Percentiles rank a stretch among this genome's conserved stretches.
Conservation (phyloP, 2,329 filamentous ascomycete genomes). For the Botrytis hyacinthi region DNA sequence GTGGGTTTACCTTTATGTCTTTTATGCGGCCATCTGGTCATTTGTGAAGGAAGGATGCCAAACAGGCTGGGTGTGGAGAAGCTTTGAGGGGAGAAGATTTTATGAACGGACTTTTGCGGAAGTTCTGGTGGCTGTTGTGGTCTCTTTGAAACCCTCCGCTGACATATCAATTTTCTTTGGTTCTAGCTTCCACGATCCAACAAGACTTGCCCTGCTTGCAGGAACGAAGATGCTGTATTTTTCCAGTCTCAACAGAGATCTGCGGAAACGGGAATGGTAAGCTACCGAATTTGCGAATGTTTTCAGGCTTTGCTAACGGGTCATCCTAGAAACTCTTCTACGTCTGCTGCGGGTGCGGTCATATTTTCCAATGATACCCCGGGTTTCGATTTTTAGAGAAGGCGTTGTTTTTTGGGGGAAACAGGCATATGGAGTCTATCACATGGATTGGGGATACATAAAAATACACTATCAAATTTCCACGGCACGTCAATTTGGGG, state of each 20-base stretch:
- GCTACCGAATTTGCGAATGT: constrained; percentile 37
- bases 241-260: constrained; percentile 98
- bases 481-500: constrained; percentile 5
- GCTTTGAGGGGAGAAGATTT: constrained; percentile 14
- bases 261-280: constrained; percentile 96
- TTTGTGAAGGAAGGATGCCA: constrained; percentile 39
- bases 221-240: constrained; percentile 88
- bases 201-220: constrained; percentile 80
- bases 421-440: constrained; percentile 12
- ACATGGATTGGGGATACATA: constrained; percentile 23
- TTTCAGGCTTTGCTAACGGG: constrained; percentile 31
- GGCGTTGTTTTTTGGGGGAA: constrained; percentile 19
- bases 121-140: constrained; percentile 18
- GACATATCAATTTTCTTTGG: constrained; percentile 41
- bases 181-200: constrained; percentile 85
- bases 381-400: constrained; percentile 13
- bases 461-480: not conserved
- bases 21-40: constrained; percentile 47
- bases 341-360: constrained; percentile 90
- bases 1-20: constrained; percentile 67
- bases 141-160: constrained; percentile 36
- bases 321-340: constrained; percentile 75
- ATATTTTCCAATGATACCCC: constrained; percentile 65
- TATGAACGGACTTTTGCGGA: not conserved
- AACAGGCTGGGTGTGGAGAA: not conserved